Percentiles rank a stretch among this genome's conserved stretches.
These are phyloP conservation scores for Symbiotaphrina buchneri DNA, from an alignment of 495 filamentous ascomycete genomes.

Conservation along the genomic window DNA sequence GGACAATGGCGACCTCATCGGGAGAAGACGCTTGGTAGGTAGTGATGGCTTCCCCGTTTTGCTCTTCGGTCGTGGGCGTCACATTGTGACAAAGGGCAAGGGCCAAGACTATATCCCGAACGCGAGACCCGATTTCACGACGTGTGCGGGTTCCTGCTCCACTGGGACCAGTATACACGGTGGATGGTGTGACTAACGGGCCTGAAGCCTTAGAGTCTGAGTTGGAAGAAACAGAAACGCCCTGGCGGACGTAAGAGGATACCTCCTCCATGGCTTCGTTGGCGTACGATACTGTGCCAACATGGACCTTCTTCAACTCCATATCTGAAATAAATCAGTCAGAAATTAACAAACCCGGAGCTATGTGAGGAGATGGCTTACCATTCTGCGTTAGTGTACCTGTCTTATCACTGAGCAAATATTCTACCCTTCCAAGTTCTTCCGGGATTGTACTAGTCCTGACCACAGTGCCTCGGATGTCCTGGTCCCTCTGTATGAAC, in stretches of 20 bases:
- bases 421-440: constrained; percentile 88
- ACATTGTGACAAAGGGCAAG: constrained; percentile 95
- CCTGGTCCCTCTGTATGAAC: constrained; percentile 81
- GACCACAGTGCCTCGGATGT: constrained; percentile 79
- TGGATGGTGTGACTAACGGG: constrained; percentile 49
- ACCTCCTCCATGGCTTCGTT: constrained; percentile 99
- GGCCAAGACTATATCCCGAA: constrained; percentile 76
- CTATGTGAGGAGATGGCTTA: constrained; percentile 10
- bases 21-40: constrained; percentile 93
- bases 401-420: constrained; percentile 91
- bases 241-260: constrained; percentile 58
- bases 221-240: constrained; percentile 32
- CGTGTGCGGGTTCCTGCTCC: constrained; percentile 53
- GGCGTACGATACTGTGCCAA: constrained; percentile 93
- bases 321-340: constrained; percentile 38
- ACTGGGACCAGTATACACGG: constrained; percentile 34
- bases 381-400: constrained; percentile 90
- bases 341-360: constrained; percentile 2
- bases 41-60: constrained; percentile 52
- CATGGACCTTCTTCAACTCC: constrained; percentile 96
- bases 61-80: constrained; percentile 72
- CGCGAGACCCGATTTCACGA: constrained; percentile 79
- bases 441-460: constrained; percentile 95
- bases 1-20: constrained; percentile 95
- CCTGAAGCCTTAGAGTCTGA: constrained; percentile 12